Base-by-base conservation (phyloP, 2,329 filamentous ascomycete species). In the Aspergillus luchuensis region DNA sequence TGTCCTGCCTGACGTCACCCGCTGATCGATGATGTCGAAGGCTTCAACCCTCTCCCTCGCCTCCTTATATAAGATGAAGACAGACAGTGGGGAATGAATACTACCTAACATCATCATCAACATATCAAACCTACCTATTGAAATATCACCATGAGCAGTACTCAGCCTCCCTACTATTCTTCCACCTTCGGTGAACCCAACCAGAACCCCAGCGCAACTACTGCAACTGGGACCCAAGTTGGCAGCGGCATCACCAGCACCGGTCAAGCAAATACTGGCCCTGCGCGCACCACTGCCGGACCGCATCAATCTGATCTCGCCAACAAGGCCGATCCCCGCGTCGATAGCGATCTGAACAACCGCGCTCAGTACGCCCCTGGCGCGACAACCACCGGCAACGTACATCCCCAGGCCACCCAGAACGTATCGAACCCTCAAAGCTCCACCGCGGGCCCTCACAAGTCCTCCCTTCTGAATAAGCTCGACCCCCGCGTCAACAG, bases 301-400 rank as follows among this genome's bases (percentile, higher is more conserved):
- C 65, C 62, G 10, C 69, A 69, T 28, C 19, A 36, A 33, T 60
- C 59, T 11, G 59, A 62, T 38, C 41, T 66, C 10, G 70, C 71
- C 33, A 81, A 81, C 65, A 77, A 75, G 61, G 47, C 71, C 11
- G 79, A 81, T 57, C 77, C 78, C 39, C 63, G 63, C 23, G 54
- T 65, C n/a, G 63, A 65, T 23, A 61, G 59, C 15, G 63, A 59
- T 21, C 41, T 49, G 30, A 56, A 59, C 39, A 67, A 66, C 45
- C 65, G 67, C 58, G 62, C 63, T 13, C 64, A 67, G 61, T 65
- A 69, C 54, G 62, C 58, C 4, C 59, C 61, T n/a, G 47, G 65
- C 47, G 57, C 54, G 13, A 61, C 64, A 3, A 59, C 50, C 36
- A 51, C 58, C 21, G 60, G 64, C 3, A 66, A 66, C 56, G 49